Evolutionary conservation across 2,329 filamentous ascomycete genomes (phyloP), one percentile per base, ranked within the genome.

Genomic region (Fusarium clavum): DNA sequence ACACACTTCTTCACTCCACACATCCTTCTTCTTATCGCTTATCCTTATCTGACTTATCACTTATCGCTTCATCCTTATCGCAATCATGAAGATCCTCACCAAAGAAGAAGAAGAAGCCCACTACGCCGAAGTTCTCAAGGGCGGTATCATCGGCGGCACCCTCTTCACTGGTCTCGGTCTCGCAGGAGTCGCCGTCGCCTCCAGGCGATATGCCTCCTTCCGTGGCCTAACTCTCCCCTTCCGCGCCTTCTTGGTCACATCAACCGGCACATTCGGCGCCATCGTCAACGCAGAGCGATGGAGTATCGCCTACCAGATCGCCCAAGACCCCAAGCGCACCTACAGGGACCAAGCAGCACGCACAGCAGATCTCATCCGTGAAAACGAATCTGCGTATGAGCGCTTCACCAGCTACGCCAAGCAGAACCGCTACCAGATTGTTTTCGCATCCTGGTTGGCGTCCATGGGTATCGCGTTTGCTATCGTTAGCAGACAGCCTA

Each of bases 61-160:
- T 53, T 45, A 61, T 52, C 40, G 47, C 38, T 29, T 51, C 29
- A 34, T 25, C 14, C 20, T 25, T 53, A 48, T 48, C 16, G 67
- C 75, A 81, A 86, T 58, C 70, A 99, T 98, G 96, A 98, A 98
- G 91, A 86, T 98, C 78, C 87, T 98, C 80, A 97, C 92, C 75
- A 94, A 95, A 80, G 93, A 98, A 88, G 93, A 98, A 84, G 94
- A 98, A 83, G 80, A 86, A 65, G 92, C 88, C 57, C 94, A 98
- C 87, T 97, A 97, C 88, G 83, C 85, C 79, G 84, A 87, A 65
- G 96, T 97, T 66, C 78, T 98, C 73, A 91, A 89, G 79, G 94
- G 94, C 73, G 95, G 96, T 74, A 77, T 89, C 69, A 81, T 92
- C 70, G 96, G 95, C 69, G 92, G 92, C 69, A 57, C 86, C 10